Conservation (phyloP, 2,329 filamentous ascomycete species). For the Fusarium proliferatum region DNA sequence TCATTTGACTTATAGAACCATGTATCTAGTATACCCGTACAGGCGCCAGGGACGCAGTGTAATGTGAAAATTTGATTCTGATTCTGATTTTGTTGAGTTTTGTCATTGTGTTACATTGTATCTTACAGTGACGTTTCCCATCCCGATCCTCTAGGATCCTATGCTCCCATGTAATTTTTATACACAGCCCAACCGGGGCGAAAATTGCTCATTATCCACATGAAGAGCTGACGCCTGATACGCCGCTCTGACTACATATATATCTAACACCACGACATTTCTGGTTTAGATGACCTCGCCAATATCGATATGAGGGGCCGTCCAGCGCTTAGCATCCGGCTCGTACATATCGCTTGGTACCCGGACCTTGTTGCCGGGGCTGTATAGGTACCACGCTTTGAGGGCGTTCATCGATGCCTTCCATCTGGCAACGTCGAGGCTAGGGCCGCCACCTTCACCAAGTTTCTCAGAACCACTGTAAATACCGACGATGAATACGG, state of each 20-base stretch:
- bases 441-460: slow-evolving; percentile 86
- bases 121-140: slow-evolving; percentile 52
- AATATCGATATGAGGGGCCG: slow-evolving; percentile 74
- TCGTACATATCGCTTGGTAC: slow-evolving; percentile 77
- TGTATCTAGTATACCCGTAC: slow-evolving; percentile 35
- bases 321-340: slow-evolving; percentile 71
- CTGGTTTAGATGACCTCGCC: slow-evolving; percentile 71
- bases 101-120: slow-evolving; percentile 54
- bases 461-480: slow-evolving; percentile 92
- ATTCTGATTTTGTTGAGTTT: slow-evolving; percentile 42
- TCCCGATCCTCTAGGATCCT: slow-evolving; percentile 36
- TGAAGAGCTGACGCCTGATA: slow-evolving; percentile 32
- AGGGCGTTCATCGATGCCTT: slow-evolving; percentile 86
- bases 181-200: slow-evolving; percentile 46
- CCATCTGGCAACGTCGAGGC: slow-evolving; percentile 79
- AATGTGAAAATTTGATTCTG: slow-evolving; percentile 41
- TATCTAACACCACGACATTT: slow-evolving; percentile 18
- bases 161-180: slow-evolving; percentile 46
- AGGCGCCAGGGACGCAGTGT: slow-evolving; percentile 15
- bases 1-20: slow-evolving; percentile 9
- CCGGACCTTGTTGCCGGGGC: slow-evolving; percentile 72
- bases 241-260: slow-evolving; percentile 36
- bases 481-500: slow-evolving; percentile 94
- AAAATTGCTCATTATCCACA: slow-evolving; percentile 46
- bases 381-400: slow-evolving; percentile 97